These are phyloP conservation scores for Mycosarcoma maydis DNA, from an alignment of 1,284 basidiomycete genomes.

Conservation along the genomic window DNA sequence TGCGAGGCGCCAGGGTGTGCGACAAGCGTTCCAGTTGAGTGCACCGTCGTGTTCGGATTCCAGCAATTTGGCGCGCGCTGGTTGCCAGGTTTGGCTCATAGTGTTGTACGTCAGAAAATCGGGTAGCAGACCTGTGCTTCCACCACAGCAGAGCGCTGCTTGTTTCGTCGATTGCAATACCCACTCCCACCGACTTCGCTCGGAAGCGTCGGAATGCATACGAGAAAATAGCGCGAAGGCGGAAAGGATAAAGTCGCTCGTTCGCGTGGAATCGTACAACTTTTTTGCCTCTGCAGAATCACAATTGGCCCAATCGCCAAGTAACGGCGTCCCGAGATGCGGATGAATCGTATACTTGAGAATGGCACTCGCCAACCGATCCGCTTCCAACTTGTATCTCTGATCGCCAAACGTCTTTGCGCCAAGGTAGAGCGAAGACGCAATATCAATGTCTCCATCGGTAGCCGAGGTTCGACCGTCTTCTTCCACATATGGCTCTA, in stretches of 20 bases:
- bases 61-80: slow-evolving; percentile 43
- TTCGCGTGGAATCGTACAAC: slow-evolving; percentile 55
- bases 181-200: slow-evolving; percentile 44
- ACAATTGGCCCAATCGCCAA: slow-evolving; percentile 60
- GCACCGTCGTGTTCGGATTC: slow-evolving; percentile 57
- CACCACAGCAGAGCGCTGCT: slow-evolving; percentile 25
- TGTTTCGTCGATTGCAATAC: slow-evolving; percentile 49
- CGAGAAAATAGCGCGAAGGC: slow-evolving; percentile 51
- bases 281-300: slow-evolving; percentile 31
- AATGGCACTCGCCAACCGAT: slow-evolving; percentile 28
- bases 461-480: slow-evolving; percentile 56
- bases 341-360: slow-evolving; percentile 51
- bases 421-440: slow-evolving; percentile 54
- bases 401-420: slow-evolving; percentile 38
- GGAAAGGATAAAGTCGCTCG: slow-evolving; percentile 56
- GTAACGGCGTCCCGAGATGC: slow-evolving; percentile 42
- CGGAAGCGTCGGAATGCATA: slow-evolving; percentile 26
- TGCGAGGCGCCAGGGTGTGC: slow-evolving; percentile 59
- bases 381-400: slow-evolving; percentile 45
- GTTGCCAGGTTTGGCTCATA: slow-evolving; percentile 24
- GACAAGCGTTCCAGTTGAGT: slow-evolving; percentile 61
- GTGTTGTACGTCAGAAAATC: slow-evolving; percentile 50
- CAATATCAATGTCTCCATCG: slow-evolving; percentile 63
- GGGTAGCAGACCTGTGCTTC: slow-evolving; percentile 44
- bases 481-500: slow-evolving; percentile 43